These are phyloP conservation scores for Ascochyta clinopodiicola DNA, from an alignment of 2,329 filamentous ascomycete genomes.

Conservation along the genomic window DNA sequence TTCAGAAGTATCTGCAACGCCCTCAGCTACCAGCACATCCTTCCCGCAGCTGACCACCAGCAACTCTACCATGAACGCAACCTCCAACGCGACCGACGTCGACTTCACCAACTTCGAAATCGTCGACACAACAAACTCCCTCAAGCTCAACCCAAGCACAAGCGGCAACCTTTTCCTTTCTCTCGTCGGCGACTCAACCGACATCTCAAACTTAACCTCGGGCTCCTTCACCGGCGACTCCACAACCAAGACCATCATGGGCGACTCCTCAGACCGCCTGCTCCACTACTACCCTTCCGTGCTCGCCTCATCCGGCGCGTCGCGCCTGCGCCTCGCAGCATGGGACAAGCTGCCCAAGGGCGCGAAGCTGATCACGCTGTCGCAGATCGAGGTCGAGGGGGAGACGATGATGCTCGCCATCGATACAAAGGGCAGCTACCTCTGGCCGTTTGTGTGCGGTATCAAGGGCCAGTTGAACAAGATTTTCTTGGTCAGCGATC, in stretches of 20 bases:
- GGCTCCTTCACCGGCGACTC: constrained; percentile 12
- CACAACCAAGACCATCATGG: constrained; percentile 8
- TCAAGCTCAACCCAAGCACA: constrained; percentile 12
- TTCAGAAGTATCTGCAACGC: background rate
- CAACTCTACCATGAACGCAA: constrained; percentile 4
- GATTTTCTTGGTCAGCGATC: constrained; percentile 10
- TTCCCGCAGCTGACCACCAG: constrained; percentile 1
- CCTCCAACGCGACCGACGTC: constrained; percentile 9
- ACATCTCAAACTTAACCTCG: constrained; percentile 6
- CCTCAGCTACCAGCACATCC: background rate
- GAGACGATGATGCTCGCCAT: constrained; percentile 14
- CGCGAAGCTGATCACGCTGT: constrained; percentile 12
- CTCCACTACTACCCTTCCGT: constrained; percentile 14
- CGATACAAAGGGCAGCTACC: constrained; percentile 10
- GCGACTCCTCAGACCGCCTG: constrained; percentile 10
- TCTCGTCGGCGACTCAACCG: constrained; percentile 7
- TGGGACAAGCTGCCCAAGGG: constrained; percentile 15
- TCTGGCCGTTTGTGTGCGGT: constrained; percentile 15
- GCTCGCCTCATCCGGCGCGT: constrained; percentile 6
- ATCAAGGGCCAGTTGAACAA: constrained; percentile 16
- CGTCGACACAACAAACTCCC: constrained; percentile 10
- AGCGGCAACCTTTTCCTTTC: constrained; percentile 13
- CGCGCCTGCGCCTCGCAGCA: constrained; percentile 7
- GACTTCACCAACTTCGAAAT: constrained; percentile 8
- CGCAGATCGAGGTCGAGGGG: constrained; percentile 9